These are phyloP conservation scores for Clonostachys rosea DNA, from an alignment of 2,329 filamentous ascomycete species.

Conservation along the genomic window DNA sequence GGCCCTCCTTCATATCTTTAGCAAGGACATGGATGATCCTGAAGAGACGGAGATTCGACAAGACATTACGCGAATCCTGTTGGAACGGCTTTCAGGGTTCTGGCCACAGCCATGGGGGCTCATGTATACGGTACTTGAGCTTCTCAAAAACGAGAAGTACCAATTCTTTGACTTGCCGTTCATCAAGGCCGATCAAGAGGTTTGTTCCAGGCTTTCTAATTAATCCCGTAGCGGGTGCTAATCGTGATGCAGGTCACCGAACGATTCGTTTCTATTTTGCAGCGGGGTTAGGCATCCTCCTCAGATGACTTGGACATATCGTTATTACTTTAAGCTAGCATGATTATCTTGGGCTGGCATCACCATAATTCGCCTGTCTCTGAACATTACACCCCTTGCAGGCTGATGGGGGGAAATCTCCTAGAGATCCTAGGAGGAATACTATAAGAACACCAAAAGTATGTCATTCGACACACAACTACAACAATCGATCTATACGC, in stretches of 20 bases:
- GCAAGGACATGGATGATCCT: slow-evolving; percentile 64
- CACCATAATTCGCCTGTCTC: too few relatives aligned
- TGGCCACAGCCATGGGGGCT: slow-evolving; percentile 96
- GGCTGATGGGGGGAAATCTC: too few relatives aligned
- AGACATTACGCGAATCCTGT: slow-evolving; percentile 81
- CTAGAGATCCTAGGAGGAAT: too few relatives aligned
- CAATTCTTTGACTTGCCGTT: slow-evolving; percentile 91
- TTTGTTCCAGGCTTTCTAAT: slow-evolving; percentile 30
- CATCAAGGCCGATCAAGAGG: slow-evolving; percentile 85
- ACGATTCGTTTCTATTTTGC: slow-evolving; percentile 18
- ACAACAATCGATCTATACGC: too few relatives aligned
- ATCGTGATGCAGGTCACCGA: slow-evolving; percentile 16
- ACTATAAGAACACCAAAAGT: too few relatives aligned
- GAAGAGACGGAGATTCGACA: slow-evolving; percentile 82
- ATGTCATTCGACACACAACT: too few relatives aligned
- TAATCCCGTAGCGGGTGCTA: neutral
- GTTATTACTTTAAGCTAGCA: too few relatives aligned
- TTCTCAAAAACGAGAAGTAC: slow-evolving; percentile 87
- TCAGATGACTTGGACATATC: too few relatives aligned
- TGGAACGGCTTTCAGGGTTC: slow-evolving; percentile 83
- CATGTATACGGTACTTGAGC: slow-evolving; percentile 80
- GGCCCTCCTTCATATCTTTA: slow-evolving; percentile 79
- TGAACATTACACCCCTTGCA: too few relatives aligned
- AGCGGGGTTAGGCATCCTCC: neutral
- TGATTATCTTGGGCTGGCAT: too few relatives aligned